phyloP scores from a whole-genome alignment of 2,329 filamentous ascomycete genomes.

The Pestalotiopsis sp. region DNA sequence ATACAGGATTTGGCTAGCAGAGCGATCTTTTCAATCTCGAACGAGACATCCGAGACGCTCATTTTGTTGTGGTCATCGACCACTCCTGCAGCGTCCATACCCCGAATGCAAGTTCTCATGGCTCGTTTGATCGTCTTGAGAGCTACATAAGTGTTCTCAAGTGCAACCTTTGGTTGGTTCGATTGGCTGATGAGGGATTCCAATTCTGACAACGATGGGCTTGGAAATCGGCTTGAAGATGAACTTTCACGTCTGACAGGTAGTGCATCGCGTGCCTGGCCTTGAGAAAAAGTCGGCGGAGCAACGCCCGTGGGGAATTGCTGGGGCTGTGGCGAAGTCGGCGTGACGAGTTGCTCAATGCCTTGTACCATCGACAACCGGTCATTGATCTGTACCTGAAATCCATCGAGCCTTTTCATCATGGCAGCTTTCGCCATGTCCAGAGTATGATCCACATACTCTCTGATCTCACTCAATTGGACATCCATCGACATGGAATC shows the following conservation, averaged over 20 bases:
- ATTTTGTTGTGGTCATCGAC: constrained; percentile 10
- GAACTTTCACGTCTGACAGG: background rate
- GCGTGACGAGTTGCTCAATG: background rate
- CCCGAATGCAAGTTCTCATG: constrained; percentile 5
- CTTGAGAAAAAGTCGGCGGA: background rate
- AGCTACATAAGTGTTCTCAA: background rate
- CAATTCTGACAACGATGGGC: background rate
- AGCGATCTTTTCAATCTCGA: background rate
- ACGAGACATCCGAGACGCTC: constrained; percentile 12
- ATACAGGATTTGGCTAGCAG: background rate
- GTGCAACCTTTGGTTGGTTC: background rate
- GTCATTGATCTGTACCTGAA: background rate
- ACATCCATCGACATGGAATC: background rate
- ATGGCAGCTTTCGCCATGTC: background rate
- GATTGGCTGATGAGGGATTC: background rate
- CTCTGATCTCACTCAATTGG: background rate
- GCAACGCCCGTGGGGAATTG: background rate
- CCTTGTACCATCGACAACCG: background rate
- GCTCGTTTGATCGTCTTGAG: constrained; percentile 3
- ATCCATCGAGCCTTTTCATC: background rate
- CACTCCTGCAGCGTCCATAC: constrained; percentile 2
- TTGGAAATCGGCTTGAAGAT: background rate
- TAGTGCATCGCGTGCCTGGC: background rate
- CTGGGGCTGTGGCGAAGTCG: background rate
- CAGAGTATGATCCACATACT: constrained; percentile 1